Conservation (phyloP, 345 rosid genomes). For the Acer negundo region DNA sequence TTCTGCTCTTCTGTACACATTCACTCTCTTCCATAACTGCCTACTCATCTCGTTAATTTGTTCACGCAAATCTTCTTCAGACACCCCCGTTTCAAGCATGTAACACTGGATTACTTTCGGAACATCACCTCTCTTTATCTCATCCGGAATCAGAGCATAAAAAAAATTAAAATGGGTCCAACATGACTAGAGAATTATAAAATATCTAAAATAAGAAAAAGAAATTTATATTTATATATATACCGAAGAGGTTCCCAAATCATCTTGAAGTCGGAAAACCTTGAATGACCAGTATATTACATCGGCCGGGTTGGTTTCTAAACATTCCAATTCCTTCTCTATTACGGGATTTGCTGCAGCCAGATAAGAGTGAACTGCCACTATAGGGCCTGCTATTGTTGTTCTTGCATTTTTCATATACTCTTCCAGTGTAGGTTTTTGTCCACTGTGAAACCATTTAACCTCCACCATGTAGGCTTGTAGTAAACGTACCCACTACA, state of each 20-base stretch:
- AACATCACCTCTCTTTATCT: constrained; percentile 32
- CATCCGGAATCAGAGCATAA: constrained; percentile 20
- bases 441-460: constrained; percentile 19
- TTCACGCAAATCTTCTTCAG: constrained; percentile 30
- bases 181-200: too few relatives aligned
- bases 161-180: too few relatives aligned
- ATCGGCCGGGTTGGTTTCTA: neutral
- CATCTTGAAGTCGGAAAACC: constrained; percentile 26
- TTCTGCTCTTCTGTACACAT: neutral
- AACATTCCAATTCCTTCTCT: neutral
- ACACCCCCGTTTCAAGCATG: constrained; percentile 38
- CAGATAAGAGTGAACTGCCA: constrained; percentile 11
- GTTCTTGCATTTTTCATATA: constrained; percentile 28
- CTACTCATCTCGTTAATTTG: constrained; percentile 19
- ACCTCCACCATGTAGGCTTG: constrained; percentile 32
- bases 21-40: constrained; percentile 30
- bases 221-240: neutral
- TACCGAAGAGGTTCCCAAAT: constrained; percentile 31
- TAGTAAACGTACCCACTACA: constrained; percentile 25
- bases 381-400: constrained; percentile 22
- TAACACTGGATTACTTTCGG: constrained; percentile 40
- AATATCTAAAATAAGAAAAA: too few relatives aligned
- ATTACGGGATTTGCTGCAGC: neutral
- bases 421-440: constrained; percentile 13
- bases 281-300: constrained; percentile 9